phyloP scores from a whole-genome alignment of 164 flowering plant genomes.

The Magnolia kwangsiensis region DNA sequence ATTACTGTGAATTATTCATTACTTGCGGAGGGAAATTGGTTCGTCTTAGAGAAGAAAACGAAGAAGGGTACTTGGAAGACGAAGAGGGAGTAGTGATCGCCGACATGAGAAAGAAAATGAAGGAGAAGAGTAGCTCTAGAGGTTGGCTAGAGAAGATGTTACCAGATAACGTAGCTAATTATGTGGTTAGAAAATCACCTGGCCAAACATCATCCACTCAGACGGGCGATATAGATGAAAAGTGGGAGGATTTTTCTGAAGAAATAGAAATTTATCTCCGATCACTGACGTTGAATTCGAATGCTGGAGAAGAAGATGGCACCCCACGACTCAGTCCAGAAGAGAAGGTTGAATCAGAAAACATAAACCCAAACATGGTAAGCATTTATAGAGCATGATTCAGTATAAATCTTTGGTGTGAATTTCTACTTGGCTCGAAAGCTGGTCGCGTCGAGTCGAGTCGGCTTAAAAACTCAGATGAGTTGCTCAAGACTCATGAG shows the following conservation, averaged over 20 bases:
- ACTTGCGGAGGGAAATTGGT: slow-evolving; percentile 55
- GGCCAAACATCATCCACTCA: background rate
- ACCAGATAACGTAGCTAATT: slow-evolving; percentile 9
- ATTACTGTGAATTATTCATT: slow-evolving; percentile 48
- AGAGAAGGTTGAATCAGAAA: slow-evolving; percentile 11
- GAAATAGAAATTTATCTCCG: slow-evolving; percentile 50
- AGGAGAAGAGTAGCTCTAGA: slow-evolving; percentile 29
- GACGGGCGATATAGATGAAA: slow-evolving; percentile 8
- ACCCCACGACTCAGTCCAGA: slow-evolving; percentile 1
- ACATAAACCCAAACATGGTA: slow-evolving; percentile 29
- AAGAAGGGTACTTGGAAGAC: slow-evolving; percentile 43
- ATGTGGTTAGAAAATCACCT: background rate
- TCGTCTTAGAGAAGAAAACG: slow-evolving; percentile 31
- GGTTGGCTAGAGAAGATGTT: slow-evolving; percentile 44
- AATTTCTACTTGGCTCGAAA: no score
- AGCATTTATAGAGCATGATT: background rate
- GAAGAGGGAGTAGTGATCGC: slow-evolving; percentile 33
- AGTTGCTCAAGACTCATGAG: no score
- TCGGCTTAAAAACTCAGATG: no score
- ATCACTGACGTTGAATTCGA: slow-evolving; percentile 26
- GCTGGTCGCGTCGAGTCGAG: no score
- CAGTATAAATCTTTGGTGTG: no score
- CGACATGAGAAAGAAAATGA: slow-evolving; percentile 18
- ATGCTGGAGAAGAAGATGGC: slow-evolving; percentile 15
- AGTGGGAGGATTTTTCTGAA: slow-evolving; percentile 36